Conservation (phyloP, 192 early-diverging fungal species). For the Fimicolochytrium jonesii region DNA sequence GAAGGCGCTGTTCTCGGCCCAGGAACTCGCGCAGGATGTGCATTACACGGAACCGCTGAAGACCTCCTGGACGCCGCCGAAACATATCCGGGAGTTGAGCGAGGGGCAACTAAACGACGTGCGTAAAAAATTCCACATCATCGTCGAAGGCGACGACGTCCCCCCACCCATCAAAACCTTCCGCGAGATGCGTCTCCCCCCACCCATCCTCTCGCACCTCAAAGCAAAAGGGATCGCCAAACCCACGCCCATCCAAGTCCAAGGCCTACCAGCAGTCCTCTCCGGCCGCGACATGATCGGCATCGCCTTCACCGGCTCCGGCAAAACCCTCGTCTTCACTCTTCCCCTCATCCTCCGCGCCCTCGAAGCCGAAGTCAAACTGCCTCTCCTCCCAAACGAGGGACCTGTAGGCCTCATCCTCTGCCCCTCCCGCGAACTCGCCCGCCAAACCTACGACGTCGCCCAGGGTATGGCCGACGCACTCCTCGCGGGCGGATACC, state of each 20-base stretch:
- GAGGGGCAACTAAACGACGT: constrained; percentile 48
- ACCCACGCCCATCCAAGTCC: constrained; percentile 96
- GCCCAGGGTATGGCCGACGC: constrained; percentile 61
- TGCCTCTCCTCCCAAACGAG: constrained; percentile 79
- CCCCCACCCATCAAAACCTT: constrained; percentile 84
- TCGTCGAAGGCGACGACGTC: constrained; percentile 80
- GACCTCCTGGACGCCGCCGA: constrained; percentile 79
- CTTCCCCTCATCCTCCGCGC: constrained; percentile 89
- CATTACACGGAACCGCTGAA: constrained; percentile 82
- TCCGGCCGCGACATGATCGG: constrained; percentile 97
- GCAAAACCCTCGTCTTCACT: constrained; percentile 93
- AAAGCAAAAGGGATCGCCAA: constrained; percentile 73
- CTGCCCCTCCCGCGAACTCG: constrained; percentile 95
- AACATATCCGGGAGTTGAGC: constrained; percentile 59
- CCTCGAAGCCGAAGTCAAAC: constrained; percentile 83
- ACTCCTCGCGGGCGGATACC: constrained; percentile 59
- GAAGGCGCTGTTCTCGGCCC: constrained; percentile 78
- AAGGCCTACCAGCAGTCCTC: constrained; percentile 89
- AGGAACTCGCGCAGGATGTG: constrained; percentile 82
- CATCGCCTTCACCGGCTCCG: constrained; percentile 92
- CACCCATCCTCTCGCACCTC: constrained; percentile 72
- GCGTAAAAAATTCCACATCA: constrained; percentile 83
- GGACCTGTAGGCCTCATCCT: constrained; percentile 93
- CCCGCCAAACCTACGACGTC: constrained; percentile 88
- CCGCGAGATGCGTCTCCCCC: constrained; percentile 78